Conservation (phyloP, 2,329 filamentous ascomycete genomes). For the Blastomyces parvus region DNA sequence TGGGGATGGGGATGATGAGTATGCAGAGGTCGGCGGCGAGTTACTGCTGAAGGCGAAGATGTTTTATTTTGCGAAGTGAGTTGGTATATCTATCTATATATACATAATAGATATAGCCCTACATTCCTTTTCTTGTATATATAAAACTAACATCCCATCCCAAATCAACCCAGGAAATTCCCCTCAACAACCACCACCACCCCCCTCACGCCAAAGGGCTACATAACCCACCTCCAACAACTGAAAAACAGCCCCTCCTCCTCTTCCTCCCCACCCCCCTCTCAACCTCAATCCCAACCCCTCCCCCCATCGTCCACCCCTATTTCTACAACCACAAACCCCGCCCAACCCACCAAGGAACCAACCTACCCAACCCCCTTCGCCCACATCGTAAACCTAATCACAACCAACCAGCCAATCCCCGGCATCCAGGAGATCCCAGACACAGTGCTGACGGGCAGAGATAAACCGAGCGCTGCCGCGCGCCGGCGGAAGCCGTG, state of each 20-base stretch:
- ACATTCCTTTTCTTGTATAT: neutral
- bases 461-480: conserved; percentile 50
- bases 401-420: conserved; percentile 71
- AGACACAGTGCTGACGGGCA: conserved; percentile 62
- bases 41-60: conserved; percentile 1
- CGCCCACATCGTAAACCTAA: conserved; percentile 73
- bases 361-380: conserved; percentile 75
- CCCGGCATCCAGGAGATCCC: conserved; percentile 84
- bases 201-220: conserved; percentile 3
- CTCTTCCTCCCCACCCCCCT: conserved; percentile 1
- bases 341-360: conserved; percentile 19
- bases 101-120: too few relatives aligned
- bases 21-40: neutral
- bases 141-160: neutral
- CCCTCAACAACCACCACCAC: neutral
- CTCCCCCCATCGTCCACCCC: neutral
- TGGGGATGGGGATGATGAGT: neutral
- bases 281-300: neutral
- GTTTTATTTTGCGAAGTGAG: conserved; percentile 5
- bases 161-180: conserved; percentile 6
- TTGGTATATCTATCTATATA: neutral
- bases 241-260: conserved; percentile 1
- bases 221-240: conserved; percentile 8
- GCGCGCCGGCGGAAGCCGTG: conserved; percentile 61
- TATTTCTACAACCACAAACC: neutral